Evolutionary conservation across 768 basidiomycete genomes (phyloP).

Genomic region (Tylopilus sp.): DNA sequence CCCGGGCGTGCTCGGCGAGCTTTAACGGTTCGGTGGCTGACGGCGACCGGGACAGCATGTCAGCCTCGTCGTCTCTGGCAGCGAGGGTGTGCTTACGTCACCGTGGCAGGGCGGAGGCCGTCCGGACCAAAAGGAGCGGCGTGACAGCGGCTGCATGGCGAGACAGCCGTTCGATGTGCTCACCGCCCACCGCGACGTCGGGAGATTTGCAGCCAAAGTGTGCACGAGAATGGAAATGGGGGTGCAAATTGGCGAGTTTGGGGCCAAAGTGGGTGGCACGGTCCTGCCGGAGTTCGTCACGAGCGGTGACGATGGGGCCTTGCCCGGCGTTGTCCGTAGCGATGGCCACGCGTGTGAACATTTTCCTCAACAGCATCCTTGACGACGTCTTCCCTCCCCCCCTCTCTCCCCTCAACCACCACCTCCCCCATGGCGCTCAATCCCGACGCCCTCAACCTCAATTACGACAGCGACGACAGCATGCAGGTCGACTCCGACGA

Average conservation of each 20-base stretch:
- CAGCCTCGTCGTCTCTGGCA: constrained; percentile 24
- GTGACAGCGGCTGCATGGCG: constrained; percentile 13
- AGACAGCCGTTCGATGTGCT: neutral
- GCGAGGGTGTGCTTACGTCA: constrained; percentile 24
- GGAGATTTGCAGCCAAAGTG: constrained; percentile 8
- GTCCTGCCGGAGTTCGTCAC: constrained; percentile 38
- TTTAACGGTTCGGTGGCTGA: constrained; percentile 14
- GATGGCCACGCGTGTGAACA: constrained; percentile 41
- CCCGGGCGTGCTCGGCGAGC: too few species aligned
- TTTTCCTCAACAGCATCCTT: constrained; percentile 41
- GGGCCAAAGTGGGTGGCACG: constrained; percentile 32
- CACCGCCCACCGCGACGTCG: constrained; percentile 2
- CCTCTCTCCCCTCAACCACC: constrained; percentile 36
- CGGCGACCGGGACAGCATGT: too few species aligned
- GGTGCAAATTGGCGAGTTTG: constrained; percentile 17
- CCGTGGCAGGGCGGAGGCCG: constrained; percentile 14
- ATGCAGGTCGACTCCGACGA: constrained; percentile 71
- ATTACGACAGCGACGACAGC: constrained; percentile 52
- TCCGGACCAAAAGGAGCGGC: constrained; percentile 14
- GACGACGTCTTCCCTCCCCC: constrained; percentile 35
- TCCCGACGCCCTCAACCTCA: constrained; percentile 47
- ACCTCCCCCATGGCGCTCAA: constrained; percentile 35
- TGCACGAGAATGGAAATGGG: constrained; percentile 8
- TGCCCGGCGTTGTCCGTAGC: constrained; percentile 42
- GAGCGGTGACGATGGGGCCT: constrained; percentile 43